Evolutionary conservation across 768 basidiomycete species (phyloP), one percentile per base, ranked within the genome.

Genomic region (Lactarius vividus): DNA sequence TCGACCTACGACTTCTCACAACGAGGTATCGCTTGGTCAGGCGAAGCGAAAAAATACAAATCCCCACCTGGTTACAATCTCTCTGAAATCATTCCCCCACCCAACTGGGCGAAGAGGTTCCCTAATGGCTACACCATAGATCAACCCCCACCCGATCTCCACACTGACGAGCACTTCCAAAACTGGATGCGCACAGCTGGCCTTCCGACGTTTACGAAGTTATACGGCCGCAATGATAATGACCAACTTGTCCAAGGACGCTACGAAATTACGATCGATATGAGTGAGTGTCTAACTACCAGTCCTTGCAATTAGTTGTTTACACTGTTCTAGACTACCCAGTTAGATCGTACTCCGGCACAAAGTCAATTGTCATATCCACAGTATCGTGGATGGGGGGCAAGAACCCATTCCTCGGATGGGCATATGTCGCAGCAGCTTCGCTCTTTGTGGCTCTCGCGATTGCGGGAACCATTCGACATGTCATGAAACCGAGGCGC

Each of bases 141-240:
- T 5, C 85, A 81, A 67, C 84, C 84, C 18, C 87, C 88, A 23
- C 96, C 94, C 1, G 79, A 97, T 73, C 79, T 98, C 40, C 78
- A 80, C 60, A 70, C 71, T 2, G 88, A 98, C 73, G 92, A 98
- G 76, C 95, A 92, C 72, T 98, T 99, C 81, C 96, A 98, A 77
- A 96, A 96, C 74, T 99, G 97, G 97, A 99, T 99, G 97, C 86
- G 96, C 65, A 97, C 96, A 2, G 94, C 97, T 0, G 97, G 96
- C 15, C 77, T 98, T 56, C 97, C 97, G 10, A 98, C 96, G 7
- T 99, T 99, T 76, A 88, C 94, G 37, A 98, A 99, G 78, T 80
- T 99, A 26, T 98, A 91, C 73, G 95, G 90, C 18, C 83, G 96
- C 69, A 98, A 98, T 74, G 96, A 98, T 72, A 76, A 85, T 33